Base-by-base conservation (phyloP, 345 rosid genomes). In the Melaleuca alternifolia region DNA sequence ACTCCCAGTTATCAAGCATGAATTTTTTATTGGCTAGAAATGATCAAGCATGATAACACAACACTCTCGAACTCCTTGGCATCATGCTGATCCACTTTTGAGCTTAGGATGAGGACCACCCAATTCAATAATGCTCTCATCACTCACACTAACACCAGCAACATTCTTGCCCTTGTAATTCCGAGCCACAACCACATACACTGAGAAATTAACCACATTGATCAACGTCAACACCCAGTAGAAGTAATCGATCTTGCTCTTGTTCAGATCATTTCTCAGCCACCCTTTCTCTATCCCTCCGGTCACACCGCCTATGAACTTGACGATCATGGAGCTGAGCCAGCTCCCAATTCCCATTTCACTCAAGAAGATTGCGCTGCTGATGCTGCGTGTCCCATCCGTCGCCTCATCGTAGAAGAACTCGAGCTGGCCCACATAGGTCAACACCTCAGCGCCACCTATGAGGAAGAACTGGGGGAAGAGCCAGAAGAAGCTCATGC, bases 361-460 rank as follows among this genome's bases (percentile, higher is more conserved):
- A 46, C 90, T 77, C 1, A 92, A 91, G 85, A 94, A 93, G 89
- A 94, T 13, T 0, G 93, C 93, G 21, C 93, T 91, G 50, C 93
- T 91, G 14, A 91, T 90, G 44, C 95, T 93, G 84, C 94, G 89
- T 20, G 94, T 93, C 86, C 94, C 94, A 10, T 92, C 95, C 0
- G 94, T 92, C 10, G 95, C 95, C 89, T 94, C 94, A 7, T 93
- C 92, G 86, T 93, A 93, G 65, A 93, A 93, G 65, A 93, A 93
- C 82, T 93, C 94, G 48, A 94, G 28, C 82, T 92, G 94, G 10
- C 97, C 95, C 20, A 93, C 93, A 81, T 88, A 92, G 18, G 93
- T 87, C 59, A 93, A 93, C 54, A 91, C 94, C 87, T 93, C 95
- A 1, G 94, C 95, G 2, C 54, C 76, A 18, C 93, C 95, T 0